Evolutionary conservation across 139 green algal genomes (phyloP).

Genomic region (Chlamydomonas incerta): DNA sequence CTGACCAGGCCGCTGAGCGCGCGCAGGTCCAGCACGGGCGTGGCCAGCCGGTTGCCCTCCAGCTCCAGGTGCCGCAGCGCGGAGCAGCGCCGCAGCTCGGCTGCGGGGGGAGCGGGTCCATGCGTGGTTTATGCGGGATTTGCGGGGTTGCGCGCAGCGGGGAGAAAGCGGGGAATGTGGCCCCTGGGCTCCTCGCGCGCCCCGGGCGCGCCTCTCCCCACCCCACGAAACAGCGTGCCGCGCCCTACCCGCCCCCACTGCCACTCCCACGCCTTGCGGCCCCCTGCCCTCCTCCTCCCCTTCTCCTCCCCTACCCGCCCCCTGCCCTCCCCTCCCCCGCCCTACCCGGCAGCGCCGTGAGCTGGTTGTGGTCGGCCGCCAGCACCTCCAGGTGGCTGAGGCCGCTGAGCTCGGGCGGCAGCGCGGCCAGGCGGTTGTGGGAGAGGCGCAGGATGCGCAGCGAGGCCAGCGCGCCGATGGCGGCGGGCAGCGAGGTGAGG

Average conservation of each 20-base stretch:
- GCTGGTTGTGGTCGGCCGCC: conserved; percentile 83
- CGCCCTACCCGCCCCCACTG: too few species aligned
- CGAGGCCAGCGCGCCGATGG: neutral
- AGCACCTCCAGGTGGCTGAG: conserved; percentile 65
- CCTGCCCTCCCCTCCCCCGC: neutral
- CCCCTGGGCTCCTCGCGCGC: too few species aligned
- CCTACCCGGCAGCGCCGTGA: conserved; percentile 82
- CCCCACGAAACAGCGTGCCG: too few species aligned
- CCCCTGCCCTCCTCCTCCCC: too few species aligned
- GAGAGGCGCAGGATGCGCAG: conserved; percentile 61
- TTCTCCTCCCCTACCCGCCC: too few species aligned
- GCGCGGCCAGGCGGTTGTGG: conserved; percentile 63
- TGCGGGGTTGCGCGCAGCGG: too few species aligned
- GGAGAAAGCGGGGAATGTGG: too few species aligned
- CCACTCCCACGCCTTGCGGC: too few species aligned
- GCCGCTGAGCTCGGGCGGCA: conserved; percentile 55
- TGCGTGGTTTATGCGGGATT: too few species aligned
- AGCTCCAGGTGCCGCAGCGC: conserved; percentile 85
- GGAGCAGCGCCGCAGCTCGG: conserved; percentile 78
- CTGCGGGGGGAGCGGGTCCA: conserved; percentile 58
- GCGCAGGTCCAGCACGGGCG: conserved; percentile 80
- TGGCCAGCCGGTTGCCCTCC: conserved; percentile 88
- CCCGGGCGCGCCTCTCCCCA: too few species aligned
- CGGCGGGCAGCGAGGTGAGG: conserved; percentile 48
- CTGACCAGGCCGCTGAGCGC: conserved; percentile 49